phyloP scores from a whole-genome alignment of 2,329 filamentous ascomycete species.

The Talaromyces funiculosus region DNA sequence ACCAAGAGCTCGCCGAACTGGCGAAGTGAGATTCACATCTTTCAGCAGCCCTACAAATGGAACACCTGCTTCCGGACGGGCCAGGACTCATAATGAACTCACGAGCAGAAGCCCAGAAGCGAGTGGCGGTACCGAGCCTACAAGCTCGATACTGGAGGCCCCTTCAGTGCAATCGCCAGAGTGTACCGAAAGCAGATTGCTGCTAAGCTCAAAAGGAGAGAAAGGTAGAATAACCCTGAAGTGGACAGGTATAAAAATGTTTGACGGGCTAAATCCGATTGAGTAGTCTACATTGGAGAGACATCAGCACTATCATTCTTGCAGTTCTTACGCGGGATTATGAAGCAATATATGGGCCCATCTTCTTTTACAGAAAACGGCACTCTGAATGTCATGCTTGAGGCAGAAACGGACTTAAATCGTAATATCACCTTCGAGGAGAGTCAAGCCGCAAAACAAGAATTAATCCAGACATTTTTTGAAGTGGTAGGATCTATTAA shows the following conservation, averaged over 20 bases:
- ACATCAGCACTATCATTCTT: conserved; percentile 53
- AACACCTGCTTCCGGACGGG: neutral
- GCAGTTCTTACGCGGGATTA: conserved; percentile 44
- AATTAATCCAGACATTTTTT: conserved; percentile 28
- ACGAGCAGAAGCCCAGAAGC: neutral
- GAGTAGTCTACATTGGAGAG: conserved; percentile 32
- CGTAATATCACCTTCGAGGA: conserved; percentile 29
- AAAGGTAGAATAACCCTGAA: conserved; percentile 3
- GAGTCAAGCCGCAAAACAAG: conserved; percentile 28
- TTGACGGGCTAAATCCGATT: conserved; percentile 8
- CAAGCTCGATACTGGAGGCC: neutral
- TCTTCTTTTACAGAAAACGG: conserved; percentile 51
- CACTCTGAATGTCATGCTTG: conserved; percentile 50
- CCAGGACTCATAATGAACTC: neutral
- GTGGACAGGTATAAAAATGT: neutral
- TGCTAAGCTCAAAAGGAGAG: conserved; percentile 13
- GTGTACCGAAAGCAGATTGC: conserved; percentile 11
- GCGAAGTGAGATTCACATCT: conserved; percentile 7
- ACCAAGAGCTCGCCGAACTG: conserved; percentile 15
- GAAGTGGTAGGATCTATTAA: conserved; percentile 20
- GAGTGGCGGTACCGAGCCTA: neutral
- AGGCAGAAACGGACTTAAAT: conserved; percentile 39
- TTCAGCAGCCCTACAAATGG: neutral
- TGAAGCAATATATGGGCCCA: conserved; percentile 49
- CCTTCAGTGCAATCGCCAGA: conserved; percentile 4